These are phyloP conservation scores for Fusarium sp. DNA, from an alignment of 2,329 filamentous ascomycete species.

Conservation along the genomic window DNA sequence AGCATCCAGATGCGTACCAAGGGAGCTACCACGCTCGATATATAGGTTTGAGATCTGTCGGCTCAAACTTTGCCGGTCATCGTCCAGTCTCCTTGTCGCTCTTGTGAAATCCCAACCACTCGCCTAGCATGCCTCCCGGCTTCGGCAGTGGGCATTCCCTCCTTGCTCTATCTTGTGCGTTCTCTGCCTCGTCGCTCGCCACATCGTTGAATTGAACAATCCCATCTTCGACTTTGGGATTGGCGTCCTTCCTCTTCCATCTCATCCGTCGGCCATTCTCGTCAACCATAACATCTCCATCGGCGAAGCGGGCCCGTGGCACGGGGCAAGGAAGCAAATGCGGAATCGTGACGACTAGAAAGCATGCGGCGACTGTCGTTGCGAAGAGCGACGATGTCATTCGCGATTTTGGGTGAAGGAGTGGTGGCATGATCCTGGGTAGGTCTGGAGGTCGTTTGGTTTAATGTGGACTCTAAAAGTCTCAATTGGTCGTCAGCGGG, in stretches of 20 bases:
- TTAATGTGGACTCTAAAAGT: constrained; percentile 35
- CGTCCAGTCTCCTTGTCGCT: constrained; percentile 37
- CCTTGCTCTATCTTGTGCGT: constrained; percentile 54
- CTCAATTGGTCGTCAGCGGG: constrained; percentile 41
- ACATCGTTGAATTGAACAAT: constrained; percentile 59
- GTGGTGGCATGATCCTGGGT: constrained; percentile 73
- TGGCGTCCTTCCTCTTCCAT: constrained; percentile 52
- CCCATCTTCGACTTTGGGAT: constrained; percentile 53
- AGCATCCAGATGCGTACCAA: background rate
- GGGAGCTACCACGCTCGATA: background rate
- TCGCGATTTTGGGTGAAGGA: constrained; percentile 92
- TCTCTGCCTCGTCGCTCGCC: constrained; percentile 48
- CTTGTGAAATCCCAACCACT: constrained; percentile 75
- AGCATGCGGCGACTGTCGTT: constrained; percentile 87
- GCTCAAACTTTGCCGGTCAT: constrained; percentile 33
- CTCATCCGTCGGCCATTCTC: constrained; percentile 56
- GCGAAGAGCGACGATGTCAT: constrained; percentile 95
- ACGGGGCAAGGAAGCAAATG: constrained; percentile 93
- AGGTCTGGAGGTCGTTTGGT: constrained; percentile 15
- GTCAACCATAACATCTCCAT: constrained; percentile 65
- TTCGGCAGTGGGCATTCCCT: constrained; percentile 94
- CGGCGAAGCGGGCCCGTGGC: constrained; percentile 77
- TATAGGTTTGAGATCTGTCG: background rate
- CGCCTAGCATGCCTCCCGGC: constrained; percentile 79
- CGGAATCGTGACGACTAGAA: constrained; percentile 90